phyloP scores from a whole-genome alignment of 352 stramenopile species.

The Phytophthora melonis region DNA sequence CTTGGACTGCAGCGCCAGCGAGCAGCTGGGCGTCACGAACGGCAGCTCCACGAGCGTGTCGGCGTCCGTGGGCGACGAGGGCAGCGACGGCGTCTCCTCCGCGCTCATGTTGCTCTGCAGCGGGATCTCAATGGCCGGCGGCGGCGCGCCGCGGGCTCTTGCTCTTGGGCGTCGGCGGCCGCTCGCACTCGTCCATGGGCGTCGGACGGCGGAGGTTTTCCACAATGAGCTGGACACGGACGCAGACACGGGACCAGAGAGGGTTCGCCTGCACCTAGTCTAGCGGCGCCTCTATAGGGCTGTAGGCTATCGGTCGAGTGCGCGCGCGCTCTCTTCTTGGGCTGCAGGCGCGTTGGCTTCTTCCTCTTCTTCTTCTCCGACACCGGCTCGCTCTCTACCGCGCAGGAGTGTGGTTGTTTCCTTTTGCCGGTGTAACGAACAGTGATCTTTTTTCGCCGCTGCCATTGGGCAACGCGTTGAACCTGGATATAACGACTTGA shows the following conservation, averaged over 20 bases:
- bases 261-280: not conserved
- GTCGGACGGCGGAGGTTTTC: not conserved
- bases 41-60: slow-evolving; percentile 66
- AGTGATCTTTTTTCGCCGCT: slow-evolving; percentile 34
- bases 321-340: slow-evolving; percentile 1
- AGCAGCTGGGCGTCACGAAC: slow-evolving; percentile 63
- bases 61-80: slow-evolving; percentile 60
- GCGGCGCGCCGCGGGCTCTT: slow-evolving; percentile 3
- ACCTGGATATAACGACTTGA: not conserved
- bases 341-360: slow-evolving; percentile 4
- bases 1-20: slow-evolving; percentile 77
- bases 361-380: slow-evolving; percentile 11
- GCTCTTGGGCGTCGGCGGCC: not conserved
- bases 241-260: not conserved
- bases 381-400: slow-evolving; percentile 36
- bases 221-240: not conserved
- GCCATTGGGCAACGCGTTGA: slow-evolving; percentile 9
- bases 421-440: slow-evolving; percentile 28
- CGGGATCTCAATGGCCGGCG: slow-evolving; percentile 43
- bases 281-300: no score
- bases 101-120: slow-evolving; percentile 63
- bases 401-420: slow-evolving; percentile 18
- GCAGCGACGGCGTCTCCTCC: slow-evolving; percentile 56
- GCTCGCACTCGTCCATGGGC: slow-evolving; percentile 17
- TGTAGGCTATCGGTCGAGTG: not conserved